Base-by-base conservation (phyloP, 495 filamentous ascomycete genomes). In the Aspergillus asperescens region DNA sequence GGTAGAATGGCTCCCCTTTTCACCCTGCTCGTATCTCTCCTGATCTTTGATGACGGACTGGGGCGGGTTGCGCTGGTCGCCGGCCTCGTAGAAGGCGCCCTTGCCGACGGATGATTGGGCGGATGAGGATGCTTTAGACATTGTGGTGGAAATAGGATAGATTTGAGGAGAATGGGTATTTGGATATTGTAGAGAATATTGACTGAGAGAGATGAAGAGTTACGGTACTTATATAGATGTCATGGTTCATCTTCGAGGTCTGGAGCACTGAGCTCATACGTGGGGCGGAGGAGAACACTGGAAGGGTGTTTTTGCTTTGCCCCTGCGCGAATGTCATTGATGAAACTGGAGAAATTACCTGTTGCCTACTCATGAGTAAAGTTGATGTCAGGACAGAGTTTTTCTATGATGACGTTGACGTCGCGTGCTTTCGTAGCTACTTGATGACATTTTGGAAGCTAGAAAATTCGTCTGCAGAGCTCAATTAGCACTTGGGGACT, bases 21-120 rank as follows among this genome's bases (percentile, higher is more conserved):
- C 65, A 23, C 87, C 88, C 69, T 91, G 85, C 40, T 87, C 69
- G 71, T 78, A 91, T 39, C 82, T 70, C 35, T 77, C 67, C 2
- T 64, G 67, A 19, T 79, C 66, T 28, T 77, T 65, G 37, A 77
- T 56, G 57, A 84, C 85, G 10, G 79, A 75, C 54, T 76, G 53
- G 52, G 82, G 81, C 24, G 61, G 60, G 65, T 82, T 90, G 57
- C 79, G 77, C 75, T 90, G 87, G 67, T 92, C 88, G 49, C 82
- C 84, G 28, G 74, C 80, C 60, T 82, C 81, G 68, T 86, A 86
- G 58, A 84, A 55, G 40, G 58, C 49, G 22, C 59, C 41, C 54
- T 56, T 54, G 52, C 83, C 83, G 62, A 86, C 81, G 61, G 31
- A 55, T 19, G 60, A 62, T 38, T 62, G 56, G 13, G 37, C 45